These are phyloP conservation scores for Raffaelea deltoideospora DNA, from an alignment of 2,329 filamentous ascomycete genomes.

Conservation along the genomic window DNA sequence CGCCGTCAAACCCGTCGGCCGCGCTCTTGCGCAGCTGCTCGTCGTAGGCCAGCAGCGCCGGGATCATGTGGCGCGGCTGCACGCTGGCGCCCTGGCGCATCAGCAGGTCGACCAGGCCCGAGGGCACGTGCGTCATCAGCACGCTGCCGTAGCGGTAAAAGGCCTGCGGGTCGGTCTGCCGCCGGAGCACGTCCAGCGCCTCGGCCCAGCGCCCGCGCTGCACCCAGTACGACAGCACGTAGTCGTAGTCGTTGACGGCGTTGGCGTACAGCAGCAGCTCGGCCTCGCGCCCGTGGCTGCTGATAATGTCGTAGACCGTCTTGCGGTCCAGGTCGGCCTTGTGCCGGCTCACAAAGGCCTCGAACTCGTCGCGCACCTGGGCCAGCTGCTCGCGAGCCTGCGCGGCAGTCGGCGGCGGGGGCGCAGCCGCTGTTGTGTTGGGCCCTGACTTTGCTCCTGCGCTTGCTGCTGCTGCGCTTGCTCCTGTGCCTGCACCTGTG, in stretches of 20 bases:
- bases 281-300: slow-evolving; percentile 85
- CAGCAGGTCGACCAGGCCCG: slow-evolving; percentile 83
- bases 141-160: slow-evolving; percentile 97
- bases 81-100: slow-evolving; percentile 78
- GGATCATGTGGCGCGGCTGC: slow-evolving; percentile 76
- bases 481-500: too few relatives aligned
- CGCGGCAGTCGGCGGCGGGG: too few relatives aligned
- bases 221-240: slow-evolving; percentile 92
- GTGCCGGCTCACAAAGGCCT: slow-evolving; percentile 74
- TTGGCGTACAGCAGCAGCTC: slow-evolving; percentile 87
- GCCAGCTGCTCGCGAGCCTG: slow-evolving; percentile 60
- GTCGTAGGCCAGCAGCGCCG: slow-evolving; percentile 88
- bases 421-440: too few relatives aligned
- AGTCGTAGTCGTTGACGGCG: slow-evolving; percentile 80
- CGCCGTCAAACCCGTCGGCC: too few relatives aligned
- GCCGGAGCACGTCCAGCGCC: slow-evolving; percentile 76
- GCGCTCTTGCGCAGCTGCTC: too few relatives aligned
- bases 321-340: slow-evolving; percentile 78
- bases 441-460: too few relatives aligned
- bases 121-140: slow-evolving; percentile 77
- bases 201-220: slow-evolving; percentile 87
- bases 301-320: slow-evolving; percentile 90
- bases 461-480: too few relatives aligned
- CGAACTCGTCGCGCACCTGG: slow-evolving; percentile 60
- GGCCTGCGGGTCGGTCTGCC: slow-evolving; percentile 79